A percentile compares a stretch with the other conserved stretches of the same genome.
phyloP scores from a whole-genome alignment of 108 stramenopile species.

The Schizochytrium sp. region DNA sequence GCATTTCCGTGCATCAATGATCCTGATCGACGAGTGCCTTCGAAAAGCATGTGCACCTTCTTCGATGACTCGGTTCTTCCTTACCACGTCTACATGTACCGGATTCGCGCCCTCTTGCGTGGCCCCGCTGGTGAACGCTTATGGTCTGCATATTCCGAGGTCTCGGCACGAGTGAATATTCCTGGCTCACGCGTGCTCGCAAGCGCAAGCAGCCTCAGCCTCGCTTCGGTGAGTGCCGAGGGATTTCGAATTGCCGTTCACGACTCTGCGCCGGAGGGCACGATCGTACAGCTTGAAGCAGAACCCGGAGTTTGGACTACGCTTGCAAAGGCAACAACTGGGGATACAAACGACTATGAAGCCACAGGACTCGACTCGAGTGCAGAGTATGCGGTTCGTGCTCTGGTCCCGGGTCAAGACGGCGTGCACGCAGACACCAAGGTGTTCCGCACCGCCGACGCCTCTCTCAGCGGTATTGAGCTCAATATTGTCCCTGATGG shows the following conservation, averaged over 20 bases:
- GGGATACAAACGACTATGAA: neutral
- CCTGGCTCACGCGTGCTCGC: neutral
- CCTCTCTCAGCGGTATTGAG: neutral
- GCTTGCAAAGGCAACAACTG: neutral
- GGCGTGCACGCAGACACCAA: neutral
- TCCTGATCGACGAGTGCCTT: neutral
- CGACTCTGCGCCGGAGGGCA: neutral
- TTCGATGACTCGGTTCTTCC: neutral
- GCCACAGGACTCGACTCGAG: neutral
- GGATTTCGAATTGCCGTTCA: neutral
- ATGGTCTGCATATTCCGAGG: neutral
- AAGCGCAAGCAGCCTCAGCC: neutral
- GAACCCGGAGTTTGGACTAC: neutral
- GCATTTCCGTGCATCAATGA: neutral
- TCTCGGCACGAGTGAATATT: neutral
- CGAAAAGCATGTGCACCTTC: neutral
- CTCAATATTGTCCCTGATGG: neutral
- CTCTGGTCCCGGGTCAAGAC: neutral
- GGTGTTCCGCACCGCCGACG: neutral
- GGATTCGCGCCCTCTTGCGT: neutral
- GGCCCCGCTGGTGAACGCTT: neutral
- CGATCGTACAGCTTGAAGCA: neutral
- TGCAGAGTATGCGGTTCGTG: neutral
- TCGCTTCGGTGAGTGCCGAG: neutral
- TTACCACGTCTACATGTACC: neutral